These are phyloP conservation scores for Eustoma russellianum DNA, from an alignment of 257 asterid species.

Conservation along the genomic window DNA sequence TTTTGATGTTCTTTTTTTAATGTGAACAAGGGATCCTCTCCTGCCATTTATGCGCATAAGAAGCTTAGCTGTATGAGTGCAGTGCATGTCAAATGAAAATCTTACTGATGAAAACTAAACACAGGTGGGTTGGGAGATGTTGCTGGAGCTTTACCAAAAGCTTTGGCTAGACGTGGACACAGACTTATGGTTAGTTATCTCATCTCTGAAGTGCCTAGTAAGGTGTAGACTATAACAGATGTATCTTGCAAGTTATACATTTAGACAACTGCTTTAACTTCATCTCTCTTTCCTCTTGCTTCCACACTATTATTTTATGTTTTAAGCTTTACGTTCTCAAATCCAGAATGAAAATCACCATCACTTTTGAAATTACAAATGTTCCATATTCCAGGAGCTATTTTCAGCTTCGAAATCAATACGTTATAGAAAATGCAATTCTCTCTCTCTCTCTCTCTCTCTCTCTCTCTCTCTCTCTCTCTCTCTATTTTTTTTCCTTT, in stretches of 20 bases:
- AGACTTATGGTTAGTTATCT: slow-evolving; percentile 78
- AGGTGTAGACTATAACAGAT: neutral
- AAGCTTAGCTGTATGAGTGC: neutral
- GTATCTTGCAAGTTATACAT: neutral
- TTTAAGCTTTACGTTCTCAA: neutral
- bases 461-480: slow-evolving; percentile 1
- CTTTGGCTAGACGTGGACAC: slow-evolving; percentile 98
- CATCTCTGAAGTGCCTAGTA: neutral
- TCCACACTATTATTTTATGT: neutral
- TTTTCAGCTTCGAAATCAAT: too few relatives aligned
- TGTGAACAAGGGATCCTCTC: too few relatives aligned
- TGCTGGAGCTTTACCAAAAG: slow-evolving; percentile 98
- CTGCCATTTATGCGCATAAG: too few relatives aligned
- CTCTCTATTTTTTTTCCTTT: slow-evolving; percentile 8
- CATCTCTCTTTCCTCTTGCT: neutral
- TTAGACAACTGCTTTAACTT: neutral
- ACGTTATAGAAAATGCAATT: too few relatives aligned
- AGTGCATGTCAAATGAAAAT: slow-evolving; percentile 1
- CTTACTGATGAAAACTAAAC: slow-evolving; percentile 8
- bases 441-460: too few relatives aligned
- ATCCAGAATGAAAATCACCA: neutral
- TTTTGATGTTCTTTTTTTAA: too few relatives aligned
- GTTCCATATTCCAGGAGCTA: too few relatives aligned
- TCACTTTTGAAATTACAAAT: neutral
- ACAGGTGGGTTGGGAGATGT: slow-evolving; percentile 99